These are phyloP conservation scores for Grosmannia penicillata DNA, from an alignment of 2,329 filamentous ascomycete species.

Conservation along the genomic window DNA sequence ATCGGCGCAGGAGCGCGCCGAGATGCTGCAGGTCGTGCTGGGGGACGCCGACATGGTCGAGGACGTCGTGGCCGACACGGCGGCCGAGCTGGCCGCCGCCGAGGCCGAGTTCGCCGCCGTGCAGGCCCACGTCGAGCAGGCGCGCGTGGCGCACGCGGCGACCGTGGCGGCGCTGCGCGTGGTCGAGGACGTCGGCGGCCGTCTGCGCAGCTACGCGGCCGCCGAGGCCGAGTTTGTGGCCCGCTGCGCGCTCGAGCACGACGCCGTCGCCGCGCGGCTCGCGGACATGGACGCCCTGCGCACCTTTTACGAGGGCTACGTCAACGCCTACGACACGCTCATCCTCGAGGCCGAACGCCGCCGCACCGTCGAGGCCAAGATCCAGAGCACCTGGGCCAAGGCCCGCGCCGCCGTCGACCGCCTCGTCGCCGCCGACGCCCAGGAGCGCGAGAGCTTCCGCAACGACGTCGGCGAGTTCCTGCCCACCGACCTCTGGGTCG, in stretches of 20 bases:
- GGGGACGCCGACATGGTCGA: constrained; percentile 55
- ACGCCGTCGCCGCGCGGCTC: constrained; percentile 52
- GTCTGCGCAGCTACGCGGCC: constrained; percentile 49
- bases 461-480: constrained; percentile 74
- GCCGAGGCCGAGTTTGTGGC: constrained; percentile 49
- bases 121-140: constrained; percentile 42
- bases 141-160: constrained; percentile 38
- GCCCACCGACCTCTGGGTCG: constrained; percentile 77
- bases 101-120: constrained; percentile 54
- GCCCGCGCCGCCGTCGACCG: constrained; percentile 63
- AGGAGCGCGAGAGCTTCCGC: constrained; percentile 63
- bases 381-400: constrained; percentile 60
- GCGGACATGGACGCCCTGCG: constrained; percentile 63
- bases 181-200: constrained; percentile 51
- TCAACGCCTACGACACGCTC: constrained; percentile 69
- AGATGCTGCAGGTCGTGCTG: constrained; percentile 70
- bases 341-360: constrained; percentile 73
- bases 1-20: constrained; percentile 57
- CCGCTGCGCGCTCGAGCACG: constrained; percentile 62
- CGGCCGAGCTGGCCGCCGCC: constrained; percentile 63
- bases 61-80: constrained; percentile 55
- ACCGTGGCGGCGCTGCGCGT: constrained; percentile 49
- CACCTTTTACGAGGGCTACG: constrained; percentile 77
- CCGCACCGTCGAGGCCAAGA: constrained; percentile 55
- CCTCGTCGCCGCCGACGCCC: constrained; percentile 57